Evolutionary conservation across 2,329 filamentous ascomycete genomes (phyloP).

Genomic region (Exophiala lecanii-corni): DNA sequence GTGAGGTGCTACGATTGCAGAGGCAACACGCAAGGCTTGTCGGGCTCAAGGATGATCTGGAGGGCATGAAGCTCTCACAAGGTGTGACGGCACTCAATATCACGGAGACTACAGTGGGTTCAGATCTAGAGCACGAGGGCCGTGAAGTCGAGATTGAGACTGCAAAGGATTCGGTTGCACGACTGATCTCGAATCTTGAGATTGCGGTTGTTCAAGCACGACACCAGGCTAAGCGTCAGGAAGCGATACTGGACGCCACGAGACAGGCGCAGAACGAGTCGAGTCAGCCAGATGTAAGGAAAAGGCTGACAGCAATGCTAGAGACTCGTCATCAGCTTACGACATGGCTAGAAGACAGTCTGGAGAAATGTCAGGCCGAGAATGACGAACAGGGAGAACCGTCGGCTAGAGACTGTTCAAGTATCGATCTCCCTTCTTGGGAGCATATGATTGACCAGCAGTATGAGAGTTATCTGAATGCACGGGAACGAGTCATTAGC

Average conservation of each 20-base stretch:
- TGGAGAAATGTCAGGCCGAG: constrained; percentile 16
- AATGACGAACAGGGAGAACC: background rate
- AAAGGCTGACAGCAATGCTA: constrained; percentile 10
- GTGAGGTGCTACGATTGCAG: constrained; percentile 12
- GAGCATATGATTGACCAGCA: constrained; percentile 11
- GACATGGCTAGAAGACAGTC: constrained; percentile 20
- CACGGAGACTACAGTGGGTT: background rate
- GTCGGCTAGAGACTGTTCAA: background rate
- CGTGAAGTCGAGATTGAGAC: background rate
- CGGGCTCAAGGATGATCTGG: constrained; percentile 10
- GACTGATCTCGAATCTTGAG: constrained; percentile 17
- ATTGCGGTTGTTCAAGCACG: constrained; percentile 21
- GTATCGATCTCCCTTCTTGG: background rate
- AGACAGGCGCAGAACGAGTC: background rate
- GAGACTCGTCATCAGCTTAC: constrained; percentile 17
- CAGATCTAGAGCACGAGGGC: background rate
- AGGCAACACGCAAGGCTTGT: constrained; percentile 8
- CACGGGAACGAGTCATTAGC: constrained; percentile 14
- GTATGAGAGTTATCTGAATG: constrained; percentile 21
- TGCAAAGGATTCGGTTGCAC: constrained; percentile 1
- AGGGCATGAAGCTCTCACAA: background rate
- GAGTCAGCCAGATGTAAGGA: background rate
- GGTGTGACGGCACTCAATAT: background rate
- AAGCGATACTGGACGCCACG: constrained; percentile 5
- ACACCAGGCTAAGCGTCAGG: constrained; percentile 12